These are phyloP conservation scores for Taphrina flavorubra DNA, from an alignment of 1,139 yeast genomes.

Conservation along the genomic window DNA sequence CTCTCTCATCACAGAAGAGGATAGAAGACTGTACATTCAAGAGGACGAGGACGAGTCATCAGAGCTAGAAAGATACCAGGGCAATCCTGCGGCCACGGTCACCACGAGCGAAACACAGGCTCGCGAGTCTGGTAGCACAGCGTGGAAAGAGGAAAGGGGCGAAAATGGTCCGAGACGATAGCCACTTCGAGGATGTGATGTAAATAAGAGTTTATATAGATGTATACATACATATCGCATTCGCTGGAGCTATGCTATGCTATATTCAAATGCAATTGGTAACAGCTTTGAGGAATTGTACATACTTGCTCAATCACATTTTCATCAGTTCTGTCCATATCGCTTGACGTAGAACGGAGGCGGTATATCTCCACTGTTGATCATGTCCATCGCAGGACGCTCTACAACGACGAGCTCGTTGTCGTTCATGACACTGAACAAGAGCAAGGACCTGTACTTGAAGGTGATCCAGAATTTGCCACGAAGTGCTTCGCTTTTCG, in stretches of 20 bases:
- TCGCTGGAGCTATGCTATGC: slow-evolving; percentile 19
- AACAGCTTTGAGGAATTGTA: not conserved
- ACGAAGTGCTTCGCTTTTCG: slow-evolving; percentile 23
- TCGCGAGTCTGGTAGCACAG: slow-evolving; percentile 74
- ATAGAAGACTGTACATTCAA: slow-evolving; percentile 51
- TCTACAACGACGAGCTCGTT: slow-evolving; percentile 75
- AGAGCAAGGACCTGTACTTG: slow-evolving; percentile 76
- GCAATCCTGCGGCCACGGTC: slow-evolving; percentile 45
- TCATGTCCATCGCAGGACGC: slow-evolving; percentile 63
- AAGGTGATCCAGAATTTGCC: slow-evolving; percentile 73
- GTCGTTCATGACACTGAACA: slow-evolving; percentile 63
- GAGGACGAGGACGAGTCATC: slow-evolving; percentile 56
- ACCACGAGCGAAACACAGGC: slow-evolving; percentile 48
- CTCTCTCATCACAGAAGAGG: slow-evolving; percentile 50
- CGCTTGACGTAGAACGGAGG: slow-evolving; percentile 37
- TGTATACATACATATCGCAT: not conserved
- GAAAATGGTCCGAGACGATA: slow-evolving; percentile 62
- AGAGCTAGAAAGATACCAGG: slow-evolving; percentile 50
- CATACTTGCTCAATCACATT: not conserved
- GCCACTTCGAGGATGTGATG: not conserved
- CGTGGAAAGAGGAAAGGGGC: slow-evolving; percentile 77
- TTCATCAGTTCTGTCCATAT: slow-evolving; percentile 25
- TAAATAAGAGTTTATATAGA: not conserved
- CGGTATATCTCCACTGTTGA: slow-evolving; percentile 36
- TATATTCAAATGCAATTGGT: no score